Conservation (phyloP, 108 stramenopile genomes). For the Cyclotella kingstonii region DNA sequence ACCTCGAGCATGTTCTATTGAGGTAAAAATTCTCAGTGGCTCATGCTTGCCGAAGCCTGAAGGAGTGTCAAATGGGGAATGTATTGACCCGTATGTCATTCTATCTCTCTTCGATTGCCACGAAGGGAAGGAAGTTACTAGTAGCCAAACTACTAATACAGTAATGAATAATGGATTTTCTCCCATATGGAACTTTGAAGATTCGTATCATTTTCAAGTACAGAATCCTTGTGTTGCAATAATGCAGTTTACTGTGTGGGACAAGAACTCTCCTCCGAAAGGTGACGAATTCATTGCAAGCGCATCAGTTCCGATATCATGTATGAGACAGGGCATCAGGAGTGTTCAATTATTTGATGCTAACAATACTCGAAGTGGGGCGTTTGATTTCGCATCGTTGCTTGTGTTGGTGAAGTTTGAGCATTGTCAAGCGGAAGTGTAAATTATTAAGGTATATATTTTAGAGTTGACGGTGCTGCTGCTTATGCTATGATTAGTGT, state of each 20-base stretch:
- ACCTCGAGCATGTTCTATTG: constrained; percentile 42
- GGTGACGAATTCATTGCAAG: constrained; percentile 65
- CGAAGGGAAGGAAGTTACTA: constrained; percentile 44
- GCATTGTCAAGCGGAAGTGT: constrained; percentile 40
- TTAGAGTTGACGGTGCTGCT: no score
- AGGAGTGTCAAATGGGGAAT: constrained; percentile 68
- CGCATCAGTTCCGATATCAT: constrained; percentile 81
- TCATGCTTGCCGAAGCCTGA: constrained; percentile 81
- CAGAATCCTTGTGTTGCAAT: constrained; percentile 69
- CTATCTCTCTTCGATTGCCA: constrained; percentile 71
- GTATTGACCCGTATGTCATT: constrained; percentile 81
- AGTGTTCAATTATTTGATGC: constrained; percentile 79
- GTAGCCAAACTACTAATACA: constrained; percentile 36
- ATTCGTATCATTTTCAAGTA: constrained; percentile 50
- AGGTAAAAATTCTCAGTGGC: constrained; percentile 63
- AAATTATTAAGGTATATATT: background rate
- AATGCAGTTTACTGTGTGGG: constrained; percentile 64
- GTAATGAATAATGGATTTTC: constrained; percentile 77
- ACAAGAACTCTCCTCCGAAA: constrained; percentile 58
- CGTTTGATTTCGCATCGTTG: constrained; percentile 81
- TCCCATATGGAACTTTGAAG: constrained; percentile 63
- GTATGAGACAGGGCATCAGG: constrained; percentile 78
- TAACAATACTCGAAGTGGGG: constrained; percentile 73
- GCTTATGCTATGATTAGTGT: no score
- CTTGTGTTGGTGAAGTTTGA: constrained; percentile 61